Evolutionary conservation across 2,329 filamentous ascomycete species (phyloP).

Genomic region (Lachnellula willkommii): DNA sequence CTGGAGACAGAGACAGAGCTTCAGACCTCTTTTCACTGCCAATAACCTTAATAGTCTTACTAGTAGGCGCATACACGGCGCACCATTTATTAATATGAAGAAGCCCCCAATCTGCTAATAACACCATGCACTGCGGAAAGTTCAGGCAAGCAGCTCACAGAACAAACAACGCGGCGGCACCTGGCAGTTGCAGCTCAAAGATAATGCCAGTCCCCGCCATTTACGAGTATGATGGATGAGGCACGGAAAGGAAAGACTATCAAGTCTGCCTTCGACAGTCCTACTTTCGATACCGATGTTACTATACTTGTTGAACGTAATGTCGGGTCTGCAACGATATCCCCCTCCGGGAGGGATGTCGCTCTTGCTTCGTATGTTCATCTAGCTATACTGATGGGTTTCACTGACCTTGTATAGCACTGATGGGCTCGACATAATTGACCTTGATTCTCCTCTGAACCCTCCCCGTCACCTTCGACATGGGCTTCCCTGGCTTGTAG

Average conservation of each 20-base stretch:
- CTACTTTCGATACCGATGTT: slow-evolving; percentile 79
- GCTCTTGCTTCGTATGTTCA: slow-evolving; percentile 69
- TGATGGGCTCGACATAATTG: slow-evolving; percentile 84
- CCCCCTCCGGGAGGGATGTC: slow-evolving; percentile 83
- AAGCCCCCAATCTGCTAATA: background rate
- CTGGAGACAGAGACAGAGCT: no score
- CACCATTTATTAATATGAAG: background rate
- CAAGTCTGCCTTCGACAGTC: slow-evolving; percentile 72
- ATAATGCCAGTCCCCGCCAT: slow-evolving; percentile 16
- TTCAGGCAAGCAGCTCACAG: slow-evolving; percentile 2
- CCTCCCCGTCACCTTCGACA: slow-evolving; percentile 80
- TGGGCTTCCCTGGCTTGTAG: slow-evolving; percentile 87
- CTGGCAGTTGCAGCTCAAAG: background rate
- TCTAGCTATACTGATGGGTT: background rate
- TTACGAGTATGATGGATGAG: slow-evolving; percentile 28
- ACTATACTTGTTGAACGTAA: slow-evolving; percentile 69
- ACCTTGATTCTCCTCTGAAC: slow-evolving; percentile 83
- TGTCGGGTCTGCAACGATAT: slow-evolving; percentile 88
- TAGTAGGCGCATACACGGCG: background rate
- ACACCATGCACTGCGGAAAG: slow-evolving; percentile 20
- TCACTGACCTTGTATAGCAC: slow-evolving; percentile 39
- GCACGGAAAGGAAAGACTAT: slow-evolving; percentile 53
- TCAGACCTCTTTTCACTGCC: background rate
- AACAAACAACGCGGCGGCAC: background rate
- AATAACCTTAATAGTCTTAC: background rate